Evolutionary conservation across 164 flowering plant species (phyloP), one percentile per base, ranked within the genome.

Genomic region (Vitis labrusca): DNA sequence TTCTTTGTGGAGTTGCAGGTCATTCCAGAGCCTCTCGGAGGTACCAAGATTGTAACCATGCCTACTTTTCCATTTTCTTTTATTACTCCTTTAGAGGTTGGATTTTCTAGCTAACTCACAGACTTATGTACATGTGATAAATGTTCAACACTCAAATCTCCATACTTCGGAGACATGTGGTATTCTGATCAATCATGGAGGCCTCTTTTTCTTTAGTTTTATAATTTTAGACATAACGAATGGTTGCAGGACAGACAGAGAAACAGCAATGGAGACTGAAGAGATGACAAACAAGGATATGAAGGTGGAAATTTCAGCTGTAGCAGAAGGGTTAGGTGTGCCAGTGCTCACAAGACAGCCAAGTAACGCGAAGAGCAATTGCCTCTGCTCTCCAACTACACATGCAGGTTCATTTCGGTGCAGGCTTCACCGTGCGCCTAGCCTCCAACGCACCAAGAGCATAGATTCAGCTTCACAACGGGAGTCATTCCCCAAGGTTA

Each of bases 381-480:
- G 91, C 69, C 82, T 87, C 1, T 88, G 91, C 76, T 80, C 90
- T 49, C 92, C 90, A 7, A 88, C 92, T 14, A 86, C 85, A 1
- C 90, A 86, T 61, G 82, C 82, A 10, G 88, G 86, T 47, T 85
- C 86, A 1, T 85, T 80, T 73, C 81, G 91, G 32, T 88, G 90
- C 77, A 70, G 90, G 65, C 82, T 86, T 32, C 92, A 88, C 69
- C 84, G 92, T 1, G 16, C 80, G n/a, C 82, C 85, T 5, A 67
- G 71, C 65, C 85, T 87, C 54, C 85, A 84, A 57, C 76, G 85
- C 3, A 82, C 85, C 63, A 84, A 84, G 67, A 88, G 89, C 79
- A 68, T 81, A 8, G 85, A 85, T 65, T 62, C 79, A 10, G 61
- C 68, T 2, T 30, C 67, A 37, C 59, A 44, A 57, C 70, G 7